These are phyloP conservation scores for Entrophospora sp. DNA, from an alignment of 192 early-diverging fungal species.

Conservation along the genomic window DNA sequence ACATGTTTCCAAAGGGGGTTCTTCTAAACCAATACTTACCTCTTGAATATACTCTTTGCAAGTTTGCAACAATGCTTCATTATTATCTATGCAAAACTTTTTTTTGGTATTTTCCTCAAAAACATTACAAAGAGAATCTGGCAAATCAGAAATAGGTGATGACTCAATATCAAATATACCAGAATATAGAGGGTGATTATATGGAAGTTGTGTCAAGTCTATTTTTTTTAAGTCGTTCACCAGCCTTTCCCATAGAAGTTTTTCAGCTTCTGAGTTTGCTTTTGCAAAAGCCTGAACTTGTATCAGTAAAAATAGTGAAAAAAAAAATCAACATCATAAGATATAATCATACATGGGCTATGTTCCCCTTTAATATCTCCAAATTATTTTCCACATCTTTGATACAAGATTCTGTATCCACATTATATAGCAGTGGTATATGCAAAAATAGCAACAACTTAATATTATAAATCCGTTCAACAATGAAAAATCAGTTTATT, in stretches of 20 bases:
- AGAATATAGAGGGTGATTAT: conserved; percentile 6
- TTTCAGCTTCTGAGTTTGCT: background rate
- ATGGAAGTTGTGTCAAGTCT: background rate
- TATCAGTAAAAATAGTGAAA: background rate
- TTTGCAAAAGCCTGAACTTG: background rate
- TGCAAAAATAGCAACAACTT: background rate
- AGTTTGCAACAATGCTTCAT: background rate
- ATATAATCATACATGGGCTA: background rate
- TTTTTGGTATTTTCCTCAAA: too few relatives aligned
- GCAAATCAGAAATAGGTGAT: conserved; percentile 1
- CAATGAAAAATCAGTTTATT: too few relatives aligned
- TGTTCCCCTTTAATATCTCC: background rate
- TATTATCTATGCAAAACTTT: background rate
- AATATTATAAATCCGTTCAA: conserved; percentile 1
- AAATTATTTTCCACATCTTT: background rate
- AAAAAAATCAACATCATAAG: background rate
- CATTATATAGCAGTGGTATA: background rate
- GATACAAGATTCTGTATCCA: background rate
- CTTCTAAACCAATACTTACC: background rate
- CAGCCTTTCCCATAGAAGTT: background rate
- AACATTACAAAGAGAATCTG: too few relatives aligned
- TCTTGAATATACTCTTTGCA: background rate
- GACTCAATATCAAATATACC: conserved; percentile 5
- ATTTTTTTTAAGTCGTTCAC: background rate
- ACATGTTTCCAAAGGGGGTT: background rate